Evolutionary conservation across 805 yeast genomes (phyloP).

Genomic region (Saturnispora bothae): DNA sequence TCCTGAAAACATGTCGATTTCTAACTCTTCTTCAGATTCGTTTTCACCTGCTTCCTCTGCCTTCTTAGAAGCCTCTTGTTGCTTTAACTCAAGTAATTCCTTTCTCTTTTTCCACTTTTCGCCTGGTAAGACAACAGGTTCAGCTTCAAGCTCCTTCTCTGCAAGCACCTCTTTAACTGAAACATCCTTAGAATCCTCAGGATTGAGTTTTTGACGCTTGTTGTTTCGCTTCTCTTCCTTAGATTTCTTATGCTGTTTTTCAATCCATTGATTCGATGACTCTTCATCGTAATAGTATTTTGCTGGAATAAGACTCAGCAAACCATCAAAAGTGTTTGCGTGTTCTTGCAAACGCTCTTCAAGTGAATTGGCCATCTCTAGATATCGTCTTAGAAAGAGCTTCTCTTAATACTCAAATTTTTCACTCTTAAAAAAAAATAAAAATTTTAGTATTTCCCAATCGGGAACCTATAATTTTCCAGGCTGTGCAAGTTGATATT

Average conservation of each 20-base stretch:
- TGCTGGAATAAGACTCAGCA: slow-evolving; percentile 85
- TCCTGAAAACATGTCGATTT: not conserved
- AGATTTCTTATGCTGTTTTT: slow-evolving; percentile 60
- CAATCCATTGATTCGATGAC: slow-evolving; percentile 72
- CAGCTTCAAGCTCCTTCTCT: slow-evolving; percentile 44
- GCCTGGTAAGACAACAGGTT: slow-evolving; percentile 32
- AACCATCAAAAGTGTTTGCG: slow-evolving; percentile 77
- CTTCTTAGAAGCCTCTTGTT: slow-evolving; percentile 5
- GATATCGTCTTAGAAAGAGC: too few species aligned
- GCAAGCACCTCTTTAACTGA: slow-evolving; percentile 53
- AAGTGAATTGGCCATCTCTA: slow-evolving; percentile 15
- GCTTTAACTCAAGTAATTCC: not conserved
- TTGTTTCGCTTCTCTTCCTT: slow-evolving; percentile 52
- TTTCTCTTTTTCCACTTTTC: slow-evolving; percentile 11
- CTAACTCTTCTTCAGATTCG: slow-evolving; percentile 11
- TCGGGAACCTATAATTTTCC: slow-evolving; percentile 2
- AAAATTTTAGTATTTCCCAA: slow-evolving; percentile 1
- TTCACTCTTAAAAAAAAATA: slow-evolving; percentile 1
- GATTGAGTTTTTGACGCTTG: slow-evolving; percentile 68
- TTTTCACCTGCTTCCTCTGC: slow-evolving; percentile 18
- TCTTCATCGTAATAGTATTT: slow-evolving; percentile 89
- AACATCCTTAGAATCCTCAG: slow-evolving; percentile 37
- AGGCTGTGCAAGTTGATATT: too few species aligned
- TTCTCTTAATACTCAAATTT: too few species aligned
- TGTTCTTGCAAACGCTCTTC: slow-evolving; percentile 71